These are phyloP conservation scores for Hypoxylon fragiforme DNA, from an alignment of 495 filamentous ascomycete genomes.

Conservation along the genomic window DNA sequence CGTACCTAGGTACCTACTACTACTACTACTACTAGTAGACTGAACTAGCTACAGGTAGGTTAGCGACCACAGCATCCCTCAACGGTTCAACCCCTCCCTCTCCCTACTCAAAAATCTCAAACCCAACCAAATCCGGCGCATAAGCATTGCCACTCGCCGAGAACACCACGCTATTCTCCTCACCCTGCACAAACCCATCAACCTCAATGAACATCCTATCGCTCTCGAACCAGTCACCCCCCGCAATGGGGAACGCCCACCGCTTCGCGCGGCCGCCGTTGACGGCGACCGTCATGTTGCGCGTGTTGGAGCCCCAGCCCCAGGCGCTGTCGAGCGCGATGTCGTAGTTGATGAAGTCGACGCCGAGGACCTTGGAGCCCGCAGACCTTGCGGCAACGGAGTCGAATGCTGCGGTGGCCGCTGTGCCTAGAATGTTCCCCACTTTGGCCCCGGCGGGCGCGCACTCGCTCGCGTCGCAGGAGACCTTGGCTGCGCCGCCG, in stretches of 20 bases:
- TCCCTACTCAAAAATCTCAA: conserved; percentile 31
- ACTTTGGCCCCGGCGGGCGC: conserved; percentile 50
- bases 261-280: conserved; percentile 47
- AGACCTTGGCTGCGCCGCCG: conserved; percentile 35
- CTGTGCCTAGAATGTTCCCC: conserved; percentile 32
- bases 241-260: conserved; percentile 53
- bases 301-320: conserved; percentile 47
- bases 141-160: conserved; percentile 17
- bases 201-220: conserved; percentile 48
- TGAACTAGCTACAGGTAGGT: too few species aligned
- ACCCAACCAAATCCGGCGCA: conserved; percentile 31
- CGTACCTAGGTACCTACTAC: too few species aligned
- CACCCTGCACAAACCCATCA: conserved; percentile 48
- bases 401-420: conserved; percentile 31
- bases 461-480: conserved; percentile 43
- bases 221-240: conserved; percentile 55
- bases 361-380: conserved; percentile 44
- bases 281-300: conserved; percentile 52
- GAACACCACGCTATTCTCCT: conserved; percentile 29
- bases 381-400: conserved; percentile 33
- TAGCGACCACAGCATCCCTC: too few species aligned
- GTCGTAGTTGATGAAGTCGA: conserved; percentile 58
- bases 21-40: too few species aligned
- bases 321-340: conserved; percentile 50
- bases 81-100: too few species aligned